A percentile compares a stretch with the other conserved stretches of the same genome.
Evolutionary conservation across 225 moss, liverwort and hornwort genomes (phyloP).

Genomic region (Bryum argenteum): DNA sequence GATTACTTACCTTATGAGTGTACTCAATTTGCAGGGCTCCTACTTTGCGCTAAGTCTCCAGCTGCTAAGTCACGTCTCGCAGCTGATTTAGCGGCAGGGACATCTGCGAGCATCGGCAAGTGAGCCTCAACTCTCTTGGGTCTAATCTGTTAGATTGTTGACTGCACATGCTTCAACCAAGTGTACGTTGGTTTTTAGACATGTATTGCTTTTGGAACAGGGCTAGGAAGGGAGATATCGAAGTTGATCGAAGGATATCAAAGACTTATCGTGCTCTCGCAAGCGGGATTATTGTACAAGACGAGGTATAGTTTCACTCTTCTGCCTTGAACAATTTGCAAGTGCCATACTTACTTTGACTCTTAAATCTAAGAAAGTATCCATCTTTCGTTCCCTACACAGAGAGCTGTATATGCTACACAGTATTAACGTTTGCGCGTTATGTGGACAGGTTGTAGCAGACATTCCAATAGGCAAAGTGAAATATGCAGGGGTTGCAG

Average conservation of each 20-base stretch:
- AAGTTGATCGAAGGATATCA: slow-evolving; percentile 56
- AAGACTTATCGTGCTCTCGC: slow-evolving; percentile 88
- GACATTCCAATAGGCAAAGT: slow-evolving; percentile 74
- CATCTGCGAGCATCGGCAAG: slow-evolving; percentile 66
- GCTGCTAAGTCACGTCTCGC: slow-evolving; percentile 76
- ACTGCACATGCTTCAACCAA: slow-evolving; percentile 5
- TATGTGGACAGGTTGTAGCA: slow-evolving; percentile 52
- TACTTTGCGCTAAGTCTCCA: slow-evolving; percentile 89
- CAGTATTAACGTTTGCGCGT: neutral
- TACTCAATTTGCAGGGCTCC: slow-evolving; percentile 52
- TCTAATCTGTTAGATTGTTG: slow-evolving; percentile 2
- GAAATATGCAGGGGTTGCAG: slow-evolving; percentile 81
- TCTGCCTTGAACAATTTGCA: slow-evolving; percentile 1
- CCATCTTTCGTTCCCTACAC: neutral
- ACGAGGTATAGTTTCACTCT: slow-evolving; percentile 50
- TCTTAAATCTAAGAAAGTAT: slow-evolving; percentile 3
- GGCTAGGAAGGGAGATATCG: slow-evolving; percentile 26
- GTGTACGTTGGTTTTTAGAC: slow-evolving; percentile 4
- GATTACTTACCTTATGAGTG: slow-evolving; percentile 9
- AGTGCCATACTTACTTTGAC: slow-evolving; percentile 6
- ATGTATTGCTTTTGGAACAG: slow-evolving; percentile 39
- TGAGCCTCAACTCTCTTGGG: slow-evolving; percentile 27
- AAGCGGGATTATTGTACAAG: slow-evolving; percentile 59
- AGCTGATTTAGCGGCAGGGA: slow-evolving; percentile 80
- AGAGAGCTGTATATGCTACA: neutral